phyloP scores from a whole-genome alignment of 129 eudicot genomes.

The Flaveria trinervia region DNA sequence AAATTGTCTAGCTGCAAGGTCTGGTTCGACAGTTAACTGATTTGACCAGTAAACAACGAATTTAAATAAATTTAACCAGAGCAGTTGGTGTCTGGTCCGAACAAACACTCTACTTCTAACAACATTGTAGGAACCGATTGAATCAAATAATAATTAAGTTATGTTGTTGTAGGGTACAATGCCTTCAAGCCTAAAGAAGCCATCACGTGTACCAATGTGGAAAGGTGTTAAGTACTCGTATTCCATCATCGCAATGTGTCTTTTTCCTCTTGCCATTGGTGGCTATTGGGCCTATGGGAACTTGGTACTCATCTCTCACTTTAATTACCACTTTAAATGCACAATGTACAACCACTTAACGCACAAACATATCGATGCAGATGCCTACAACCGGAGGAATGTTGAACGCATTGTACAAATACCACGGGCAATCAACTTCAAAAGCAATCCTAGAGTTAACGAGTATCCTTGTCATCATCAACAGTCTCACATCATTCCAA shows the following conservation, averaged over 20 bases:
- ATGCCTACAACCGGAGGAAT: slow-evolving; percentile 54
- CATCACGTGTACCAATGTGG: slow-evolving; percentile 59
- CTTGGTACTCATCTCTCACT: slow-evolving; percentile 27
- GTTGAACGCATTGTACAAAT: slow-evolving; percentile 39
- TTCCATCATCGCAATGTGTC: slow-evolving; percentile 39
- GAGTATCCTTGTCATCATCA: slow-evolving; percentile 42
- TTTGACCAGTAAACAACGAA: too few species aligned
- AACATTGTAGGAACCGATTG: too few species aligned
- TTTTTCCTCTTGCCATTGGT: slow-evolving; percentile 54
- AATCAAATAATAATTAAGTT: not conserved
- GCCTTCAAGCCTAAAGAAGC: slow-evolving; percentile 46
- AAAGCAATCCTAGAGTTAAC: slow-evolving; percentile 35
- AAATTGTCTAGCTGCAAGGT: too few species aligned
- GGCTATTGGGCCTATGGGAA: slow-evolving; percentile 59
- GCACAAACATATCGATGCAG: slow-evolving; percentile 21
- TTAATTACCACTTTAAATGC: not conserved
- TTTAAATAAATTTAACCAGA: too few species aligned
- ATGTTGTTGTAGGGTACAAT: slow-evolving; percentile 46
- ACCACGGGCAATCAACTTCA: slow-evolving; percentile 46
- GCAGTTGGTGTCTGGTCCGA: too few species aligned
- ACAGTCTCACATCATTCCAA: slow-evolving; percentile 51
- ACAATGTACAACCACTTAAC: slow-evolving; percentile 7
- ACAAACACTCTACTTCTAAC: too few species aligned
- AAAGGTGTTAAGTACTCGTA: slow-evolving; percentile 47
- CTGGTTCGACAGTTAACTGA: too few species aligned